A percentile compares a stretch with the other conserved stretches of the same genome.
These are phyloP conservation scores for Neocucurbitaria cava DNA, from an alignment of 2,329 filamentous ascomycete genomes.

Conservation along the genomic window DNA sequence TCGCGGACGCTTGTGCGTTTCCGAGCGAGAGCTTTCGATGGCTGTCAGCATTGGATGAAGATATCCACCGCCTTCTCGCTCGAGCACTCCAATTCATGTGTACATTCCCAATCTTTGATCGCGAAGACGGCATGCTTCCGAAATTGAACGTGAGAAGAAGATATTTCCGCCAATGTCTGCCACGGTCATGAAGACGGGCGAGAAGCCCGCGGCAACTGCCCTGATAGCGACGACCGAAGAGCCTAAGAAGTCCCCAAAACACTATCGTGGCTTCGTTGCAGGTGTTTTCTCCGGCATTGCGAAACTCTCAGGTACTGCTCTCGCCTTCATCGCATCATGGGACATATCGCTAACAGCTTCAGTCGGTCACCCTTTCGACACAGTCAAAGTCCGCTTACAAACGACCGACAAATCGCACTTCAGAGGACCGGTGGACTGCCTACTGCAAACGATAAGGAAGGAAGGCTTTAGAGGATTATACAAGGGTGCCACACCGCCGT, in stretches of 20 bases:
- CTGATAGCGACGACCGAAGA: conserved; percentile 37
- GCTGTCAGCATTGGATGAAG: conserved; percentile 1
- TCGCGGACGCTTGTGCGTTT: conserved; percentile 44
- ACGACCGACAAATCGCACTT: conserved; percentile 82
- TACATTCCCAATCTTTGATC: not conserved
- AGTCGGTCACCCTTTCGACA: conserved; percentile 84
- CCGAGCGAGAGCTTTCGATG: conserved; percentile 22
- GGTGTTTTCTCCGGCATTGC: conserved; percentile 95
- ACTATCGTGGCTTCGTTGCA: conserved; percentile 96
- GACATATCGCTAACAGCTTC: conserved; percentile 17
- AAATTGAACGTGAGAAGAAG: conserved; percentile 4
- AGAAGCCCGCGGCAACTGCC: conserved; percentile 33
- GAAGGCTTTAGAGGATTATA: conserved; percentile 88
- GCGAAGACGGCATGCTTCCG: conserved; percentile 30
- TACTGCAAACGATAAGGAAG: conserved; percentile 81
- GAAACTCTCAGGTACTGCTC: conserved; percentile 74
- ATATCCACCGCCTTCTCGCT: conserved; percentile 11
- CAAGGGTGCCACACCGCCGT: conserved; percentile 90
- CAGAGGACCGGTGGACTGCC: conserved; percentile 82
- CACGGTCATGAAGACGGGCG: conserved; percentile 40
- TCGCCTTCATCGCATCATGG: not conserved
- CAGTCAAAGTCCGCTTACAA: conserved; percentile 94
- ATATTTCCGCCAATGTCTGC: conserved; percentile 41
- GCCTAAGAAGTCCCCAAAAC: conserved; percentile 51
- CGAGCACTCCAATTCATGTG: not conserved